Evolutionary conservation across 1,139 yeast species (phyloP).

Genomic region (Blastobotrys malaysiensis): DNA sequence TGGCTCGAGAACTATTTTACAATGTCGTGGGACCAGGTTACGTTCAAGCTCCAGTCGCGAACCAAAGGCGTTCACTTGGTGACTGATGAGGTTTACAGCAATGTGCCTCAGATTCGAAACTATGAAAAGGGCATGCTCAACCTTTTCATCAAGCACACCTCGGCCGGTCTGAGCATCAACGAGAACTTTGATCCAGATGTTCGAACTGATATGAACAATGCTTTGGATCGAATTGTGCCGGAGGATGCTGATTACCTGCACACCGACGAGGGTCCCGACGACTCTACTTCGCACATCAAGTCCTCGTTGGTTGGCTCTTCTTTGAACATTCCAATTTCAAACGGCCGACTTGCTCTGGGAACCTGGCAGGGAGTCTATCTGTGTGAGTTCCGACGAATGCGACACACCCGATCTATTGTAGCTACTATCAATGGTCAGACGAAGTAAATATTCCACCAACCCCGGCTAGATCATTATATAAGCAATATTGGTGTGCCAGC

Average conservation of each 20-base stretch:
- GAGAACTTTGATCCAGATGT: conserved; percentile 82
- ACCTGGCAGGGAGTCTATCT: conserved; percentile 84
- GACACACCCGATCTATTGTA: conserved; percentile 59
- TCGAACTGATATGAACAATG: conserved; percentile 57
- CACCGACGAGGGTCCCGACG: conserved; percentile 72
- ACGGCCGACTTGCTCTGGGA: conserved; percentile 65
- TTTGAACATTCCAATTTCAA: conserved; percentile 59
- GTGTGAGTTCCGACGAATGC: conserved; percentile 62
- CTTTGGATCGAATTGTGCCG: conserved; percentile 63
- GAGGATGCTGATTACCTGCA: conserved; percentile 60
- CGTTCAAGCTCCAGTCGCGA: conserved; percentile 52
- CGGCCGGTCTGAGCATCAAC: conserved; percentile 69
- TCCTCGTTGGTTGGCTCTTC: conserved; percentile 61
- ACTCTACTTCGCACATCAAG: conserved; percentile 78
- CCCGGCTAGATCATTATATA: not conserved
- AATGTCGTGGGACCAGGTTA: conserved; percentile 39
- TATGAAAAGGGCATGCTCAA: conserved; percentile 61
- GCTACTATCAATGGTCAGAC: conserved; percentile 67
- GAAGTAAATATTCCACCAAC: conserved; percentile 2
- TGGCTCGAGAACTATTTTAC: not conserved
- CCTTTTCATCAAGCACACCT: conserved; percentile 70
- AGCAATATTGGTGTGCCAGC: too few relatives aligned
- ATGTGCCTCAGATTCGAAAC: conserved; percentile 54
- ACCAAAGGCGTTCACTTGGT: conserved; percentile 65
- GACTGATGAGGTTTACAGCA: conserved; percentile 54